These are phyloP conservation scores for Byssothecium circinans DNA, from an alignment of 2,329 filamentous ascomycete species.

Conservation along the genomic window DNA sequence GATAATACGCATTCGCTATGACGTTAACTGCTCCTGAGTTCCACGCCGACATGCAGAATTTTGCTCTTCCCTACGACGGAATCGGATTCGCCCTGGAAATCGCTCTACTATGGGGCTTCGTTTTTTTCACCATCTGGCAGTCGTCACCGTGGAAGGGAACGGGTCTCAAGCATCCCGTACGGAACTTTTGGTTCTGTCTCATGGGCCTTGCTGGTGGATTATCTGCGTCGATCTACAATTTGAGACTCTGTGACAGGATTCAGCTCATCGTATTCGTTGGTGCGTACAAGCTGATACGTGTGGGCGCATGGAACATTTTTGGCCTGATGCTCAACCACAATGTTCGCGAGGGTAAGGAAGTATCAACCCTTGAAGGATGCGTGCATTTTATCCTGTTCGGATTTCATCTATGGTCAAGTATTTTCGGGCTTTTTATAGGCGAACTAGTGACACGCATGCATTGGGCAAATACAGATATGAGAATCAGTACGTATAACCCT, in stretches of 20 bases:
- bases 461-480: not conserved
- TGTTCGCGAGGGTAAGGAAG: no score
- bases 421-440: no score
- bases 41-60: slow-evolving; percentile 6
- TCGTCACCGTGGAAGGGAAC: slow-evolving; percentile 3
- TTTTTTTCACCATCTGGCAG: not conserved
- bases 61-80: slow-evolving; percentile 8
- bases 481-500: not conserved
- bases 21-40: not conserved
- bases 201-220: no score
- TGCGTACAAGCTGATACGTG: not conserved
- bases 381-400: no score
- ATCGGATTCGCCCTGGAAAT: slow-evolving; percentile 5
- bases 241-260: not conserved
- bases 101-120: not conserved
- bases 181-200: slow-evolving; percentile 2
- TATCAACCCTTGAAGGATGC: no score
- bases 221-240: slow-evolving; percentile 7
- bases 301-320: not conserved
- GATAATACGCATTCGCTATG: slow-evolving; percentile 2
- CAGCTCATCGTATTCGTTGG: not conserved
- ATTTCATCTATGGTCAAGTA: no score
- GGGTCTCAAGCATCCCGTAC: not conserved
- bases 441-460: no score
- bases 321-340: not conserved